Evolutionary conservation across 2,329 filamentous ascomycete genomes (phyloP), one percentile per base, ranked within the genome.

Genomic region (Penicillium sp.): DNA sequence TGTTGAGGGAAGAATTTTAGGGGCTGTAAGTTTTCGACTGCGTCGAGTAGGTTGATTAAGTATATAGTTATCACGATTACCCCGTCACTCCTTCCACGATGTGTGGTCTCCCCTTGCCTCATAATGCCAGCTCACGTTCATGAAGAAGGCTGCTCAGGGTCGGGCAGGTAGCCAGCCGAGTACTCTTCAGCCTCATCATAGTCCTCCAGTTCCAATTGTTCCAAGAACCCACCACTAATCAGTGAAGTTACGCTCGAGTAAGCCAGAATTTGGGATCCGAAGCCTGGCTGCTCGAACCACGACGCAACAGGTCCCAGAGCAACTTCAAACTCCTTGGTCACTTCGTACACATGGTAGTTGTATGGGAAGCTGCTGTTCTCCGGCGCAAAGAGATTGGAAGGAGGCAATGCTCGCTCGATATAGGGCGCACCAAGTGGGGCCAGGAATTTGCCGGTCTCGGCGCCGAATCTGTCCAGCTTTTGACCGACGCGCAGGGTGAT

Each of bases 261-360:
- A 4, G 61, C 55, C 42, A 66, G 54, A 45, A 68, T 73, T 47
- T 76, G 71, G 42, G 77, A 63, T 34, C 79, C 79, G 36, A 79
- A 70, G 0, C 80, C 80, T 0, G 77, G 78, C 67, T 82, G 79
- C 8, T 77, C 77, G 54, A 81, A 83, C 78, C 76, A 81, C 8
- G 76, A 71, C 2, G 76, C 74, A 56, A 82, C 79, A 0, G 79
- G 78, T 0, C 80, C 81, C 8, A 75, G 65, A 0, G 71, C 52
- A 0, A 80, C 77, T 3, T 63, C 61, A 3, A 83, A 70, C 1
- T 69, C 59, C 57, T 70, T 71, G 5, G 67, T 59, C 4, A 82
- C 79, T 18, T 72, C 61, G 63, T 82, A 83, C 0, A 82, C 69
- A 49, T 78, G 73, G 59, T 83, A 82, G 54, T 79, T 80, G 62